Evolutionary conservation across 208 protist genomes (phyloP), one percentile per base, ranked within the genome.

Genomic region (Crithidia sp.): DNA sequence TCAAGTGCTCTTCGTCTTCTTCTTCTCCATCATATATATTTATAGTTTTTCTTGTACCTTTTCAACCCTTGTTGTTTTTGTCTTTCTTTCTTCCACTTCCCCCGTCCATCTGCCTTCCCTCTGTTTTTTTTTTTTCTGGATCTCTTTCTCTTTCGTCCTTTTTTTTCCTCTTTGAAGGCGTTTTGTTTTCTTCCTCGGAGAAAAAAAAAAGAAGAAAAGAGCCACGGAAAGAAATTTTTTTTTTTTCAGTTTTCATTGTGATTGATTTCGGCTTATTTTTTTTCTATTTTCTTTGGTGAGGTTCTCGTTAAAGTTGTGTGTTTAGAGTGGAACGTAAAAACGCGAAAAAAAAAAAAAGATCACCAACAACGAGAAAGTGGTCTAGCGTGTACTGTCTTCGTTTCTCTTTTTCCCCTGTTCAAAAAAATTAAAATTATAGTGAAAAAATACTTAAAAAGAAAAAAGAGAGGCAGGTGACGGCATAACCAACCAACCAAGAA

Each of bases 11-110:
- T 19, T 63, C 3, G 3, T 75, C 5, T 74, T 74, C 49, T 19
- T 64, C 49, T 49, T 67, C 54, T 66, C 50, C 28, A 47, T 13
- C 36, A 50, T 60, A 12, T 62, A 50, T 6, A 17, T 52, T 53
- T 62, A 19, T 17, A 4, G 60, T 76, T 68, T 59, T 14, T 73
- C 12, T 74, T 69, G 54, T 73, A 28, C 9, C 37, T 67, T 74
- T 67, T 8, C 47, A 63, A n/a, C 63, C n/a, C 3, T 47, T 44
- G 13, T 41, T 7, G 14, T 49, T 52, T 64, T 52, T 45, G 6
- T 77, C 14, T 66, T 39, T 13, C 50, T 66, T 77, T 64, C 56
- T 69, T 63, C n/a, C n/a, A 40, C 59, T 28, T 66, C 50, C 28
- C 16, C 9, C 36, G 39, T 60, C 5, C 52, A 28, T 28, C 39